Evolutionary conservation across 2,329 filamentous ascomycete genomes (phyloP).

Genomic region (Magnaporthiopsis poae): DNA sequence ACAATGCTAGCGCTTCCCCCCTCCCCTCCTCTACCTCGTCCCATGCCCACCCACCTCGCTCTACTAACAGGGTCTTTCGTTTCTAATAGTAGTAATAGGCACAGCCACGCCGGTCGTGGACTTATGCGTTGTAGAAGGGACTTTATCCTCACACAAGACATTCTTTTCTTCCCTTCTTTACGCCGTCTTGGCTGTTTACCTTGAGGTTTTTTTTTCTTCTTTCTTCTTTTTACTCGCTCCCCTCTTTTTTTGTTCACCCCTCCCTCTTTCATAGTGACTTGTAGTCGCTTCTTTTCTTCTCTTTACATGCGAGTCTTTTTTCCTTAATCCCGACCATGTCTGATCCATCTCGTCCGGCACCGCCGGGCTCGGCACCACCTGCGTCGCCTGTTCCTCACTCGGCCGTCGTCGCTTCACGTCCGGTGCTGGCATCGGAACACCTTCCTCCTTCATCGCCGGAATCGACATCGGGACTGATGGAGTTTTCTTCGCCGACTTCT

Average conservation of each 20-base stretch:
- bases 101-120: neutral
- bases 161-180: neutral
- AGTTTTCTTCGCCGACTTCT: neutral
- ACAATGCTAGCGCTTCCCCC: neutral
- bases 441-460: neutral
- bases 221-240: neutral
- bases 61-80: neutral
- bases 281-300: neutral
- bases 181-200: constrained; percentile 1
- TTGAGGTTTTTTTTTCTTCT: neutral
- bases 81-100: neutral
- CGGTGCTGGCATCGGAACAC: neutral
- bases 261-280: neutral
- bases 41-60: neutral
- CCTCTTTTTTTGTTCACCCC: neutral
- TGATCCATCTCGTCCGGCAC: constrained; percentile 1
- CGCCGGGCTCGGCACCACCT: neutral
- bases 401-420: neutral
- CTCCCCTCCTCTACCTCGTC: neutral
- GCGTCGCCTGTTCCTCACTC: neutral
- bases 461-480: neutral
- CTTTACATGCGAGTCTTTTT: neutral
- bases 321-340: constrained; percentile 3
- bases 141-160: neutral
- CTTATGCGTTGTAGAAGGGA: neutral